Conservation (phyloP, 768 basidiomycete genomes). For the Plicaturopsis crispa region DNA sequence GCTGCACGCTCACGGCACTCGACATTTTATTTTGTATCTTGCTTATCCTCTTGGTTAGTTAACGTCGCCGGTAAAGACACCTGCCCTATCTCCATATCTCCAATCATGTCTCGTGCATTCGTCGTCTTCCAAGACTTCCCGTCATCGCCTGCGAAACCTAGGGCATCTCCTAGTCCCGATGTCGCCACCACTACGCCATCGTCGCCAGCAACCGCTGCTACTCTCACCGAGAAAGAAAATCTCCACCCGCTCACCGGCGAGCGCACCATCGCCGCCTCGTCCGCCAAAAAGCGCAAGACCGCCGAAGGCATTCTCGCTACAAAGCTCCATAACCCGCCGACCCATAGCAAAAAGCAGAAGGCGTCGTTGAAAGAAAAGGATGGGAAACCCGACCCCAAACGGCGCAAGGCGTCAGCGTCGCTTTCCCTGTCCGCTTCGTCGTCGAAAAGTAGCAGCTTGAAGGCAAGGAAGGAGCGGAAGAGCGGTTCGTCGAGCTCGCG, state of each 20-base stretch:
- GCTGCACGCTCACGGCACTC: too few relatives aligned
- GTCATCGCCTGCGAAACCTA: too few relatives aligned
- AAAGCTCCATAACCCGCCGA: conserved; percentile 33
- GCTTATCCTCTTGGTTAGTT: neutral
- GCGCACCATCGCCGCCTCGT: conserved; percentile 33
- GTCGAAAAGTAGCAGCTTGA: conserved; percentile 19
- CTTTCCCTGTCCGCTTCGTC: neutral
- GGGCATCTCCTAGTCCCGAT: too few relatives aligned
- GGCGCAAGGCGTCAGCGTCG: conserved; percentile 41
- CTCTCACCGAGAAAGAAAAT: conserved; percentile 69
- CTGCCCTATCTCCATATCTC: neutral
- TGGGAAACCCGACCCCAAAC: conserved; percentile 47
- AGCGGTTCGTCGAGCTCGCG: conserved; percentile 34
- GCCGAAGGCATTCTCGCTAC: conserved; percentile 41
- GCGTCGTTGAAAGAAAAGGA: conserved; percentile 23
- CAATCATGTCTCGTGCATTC: conserved; percentile 14
- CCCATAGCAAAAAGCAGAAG: conserved; percentile 33
- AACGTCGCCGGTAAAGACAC: conserved; percentile 1
- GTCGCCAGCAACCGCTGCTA: conserved; percentile 18
- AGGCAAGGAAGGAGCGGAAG: conserved; percentile 10
- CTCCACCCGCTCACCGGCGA: conserved; percentile 68
- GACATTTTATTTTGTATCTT: neutral
- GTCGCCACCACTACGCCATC: too few relatives aligned
- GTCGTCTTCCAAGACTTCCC: conserved; percentile 12
- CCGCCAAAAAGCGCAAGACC: conserved; percentile 60